These are phyloP conservation scores for Lyophyllum shimeji DNA, from an alignment of 768 basidiomycete species.

Conservation along the genomic window DNA sequence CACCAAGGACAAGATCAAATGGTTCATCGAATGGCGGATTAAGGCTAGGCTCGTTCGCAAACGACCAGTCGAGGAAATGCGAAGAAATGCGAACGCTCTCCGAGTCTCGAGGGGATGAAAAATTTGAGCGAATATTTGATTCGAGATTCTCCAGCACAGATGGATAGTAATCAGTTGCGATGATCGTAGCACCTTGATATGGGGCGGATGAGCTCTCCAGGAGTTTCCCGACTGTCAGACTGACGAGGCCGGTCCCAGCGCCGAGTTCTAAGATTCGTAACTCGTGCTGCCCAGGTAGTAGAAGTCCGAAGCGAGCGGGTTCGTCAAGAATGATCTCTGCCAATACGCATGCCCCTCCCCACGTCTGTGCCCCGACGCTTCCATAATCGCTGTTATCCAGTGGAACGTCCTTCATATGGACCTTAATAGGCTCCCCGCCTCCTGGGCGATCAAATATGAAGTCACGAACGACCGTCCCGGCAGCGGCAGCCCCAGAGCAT, in stretches of 20 bases:
- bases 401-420: conserved; percentile 65
- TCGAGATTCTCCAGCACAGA: conserved; percentile 69
- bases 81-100: conserved; percentile 18
- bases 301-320: conserved; percentile 53
- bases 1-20: conserved; percentile 75
- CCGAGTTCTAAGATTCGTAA: conserved; percentile 75
- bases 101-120: conserved; percentile 23
- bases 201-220: conserved; percentile 22
- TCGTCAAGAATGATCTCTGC: conserved; percentile 67
- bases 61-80: conserved; percentile 64
- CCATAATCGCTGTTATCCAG: conserved; percentile 67
- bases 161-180: conserved; percentile 80
- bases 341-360: conserved; percentile 83
- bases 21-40: conserved; percentile 30
- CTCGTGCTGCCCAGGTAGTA: conserved; percentile 16
- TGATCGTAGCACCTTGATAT: conserved; percentile 27
- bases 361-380: conserved; percentile 84
- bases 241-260: conserved; percentile 82
- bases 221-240: conserved; percentile 55
- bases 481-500: conserved; percentile 63
- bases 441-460: conserved; percentile 41
- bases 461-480: conserved; percentile 54
- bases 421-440: conserved; percentile 22
- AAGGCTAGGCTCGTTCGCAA: conserved; percentile 15
- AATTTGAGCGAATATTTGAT: conserved; percentile 60